Conservation (phyloP, 176 grass and related monocot species). For the Secale cereale region DNA sequence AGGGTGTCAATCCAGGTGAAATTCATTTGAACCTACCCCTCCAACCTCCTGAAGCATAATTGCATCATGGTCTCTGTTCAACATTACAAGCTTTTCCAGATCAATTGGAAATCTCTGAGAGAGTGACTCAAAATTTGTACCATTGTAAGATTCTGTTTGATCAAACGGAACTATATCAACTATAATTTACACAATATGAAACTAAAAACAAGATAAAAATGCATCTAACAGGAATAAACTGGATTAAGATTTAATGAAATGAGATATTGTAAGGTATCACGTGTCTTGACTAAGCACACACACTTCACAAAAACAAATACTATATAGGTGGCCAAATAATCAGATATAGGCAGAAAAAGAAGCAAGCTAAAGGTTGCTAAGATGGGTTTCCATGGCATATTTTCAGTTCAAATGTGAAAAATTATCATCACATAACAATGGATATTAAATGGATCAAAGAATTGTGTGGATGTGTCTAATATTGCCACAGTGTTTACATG, state of each 20-base stretch:
- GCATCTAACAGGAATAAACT: background rate
- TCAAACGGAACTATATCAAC: background rate
- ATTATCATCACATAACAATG: background rate
- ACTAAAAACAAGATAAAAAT: background rate
- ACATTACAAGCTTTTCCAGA: constrained; percentile 21
- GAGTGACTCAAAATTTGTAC: background rate
- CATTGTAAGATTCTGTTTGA: background rate
- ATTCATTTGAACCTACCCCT: constrained; percentile 21
- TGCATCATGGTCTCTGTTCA: constrained; percentile 13
- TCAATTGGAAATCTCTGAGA: constrained; percentile 17
- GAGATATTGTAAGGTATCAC: background rate
- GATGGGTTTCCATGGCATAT: background rate
- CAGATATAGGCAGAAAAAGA: background rate
- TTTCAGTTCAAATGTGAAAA: background rate
- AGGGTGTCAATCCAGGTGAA: background rate
- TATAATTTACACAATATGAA: background rate
- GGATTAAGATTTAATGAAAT: background rate
- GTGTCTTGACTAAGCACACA: background rate
- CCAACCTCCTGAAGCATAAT: constrained; percentile 7
- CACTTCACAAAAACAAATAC: background rate
- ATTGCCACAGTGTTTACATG: background rate
- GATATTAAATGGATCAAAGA: background rate
- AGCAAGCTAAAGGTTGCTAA: background rate
- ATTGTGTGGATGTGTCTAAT: background rate
- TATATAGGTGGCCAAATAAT: background rate